Base-by-base conservation (phyloP, 2,329 filamentous ascomycete genomes). In the Daldinia sp. region DNA sequence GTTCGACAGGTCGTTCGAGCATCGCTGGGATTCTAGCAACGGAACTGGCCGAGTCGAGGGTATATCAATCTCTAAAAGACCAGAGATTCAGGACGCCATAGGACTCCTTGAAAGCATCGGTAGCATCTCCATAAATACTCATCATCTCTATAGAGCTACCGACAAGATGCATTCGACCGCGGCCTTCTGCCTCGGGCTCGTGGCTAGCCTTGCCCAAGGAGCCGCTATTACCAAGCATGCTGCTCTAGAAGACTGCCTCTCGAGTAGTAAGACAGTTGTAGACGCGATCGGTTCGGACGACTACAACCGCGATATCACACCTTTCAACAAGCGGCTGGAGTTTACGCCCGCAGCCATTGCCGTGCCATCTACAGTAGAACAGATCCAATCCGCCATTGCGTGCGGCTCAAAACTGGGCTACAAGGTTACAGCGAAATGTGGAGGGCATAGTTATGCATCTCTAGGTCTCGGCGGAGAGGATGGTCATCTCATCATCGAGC, bases 401-500 rank as follows among this genome's bases (percentile, higher is more conserved):
- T 85, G 83, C 71, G 83, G 82, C 41, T 73, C 73, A n/a, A 69
- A 80, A 64, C 73, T 77, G 23, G 75, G 76, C 7, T 76, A 83
- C 60, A 83, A 83, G 72, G 82, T 85, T 2, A 82, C 82, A 30
- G 80, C 83, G 18, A 82, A 82, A 69, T 78, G 79, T 39, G 84
- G 84, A 37, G 84, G 84, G n/a, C 84, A 86, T 71, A 84, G 82
- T 4, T 86, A 85, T 72, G 82, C 81, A 20, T 82, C 80, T 10
- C 81, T 80, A 67, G 82, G 81, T 58, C 79, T 82, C 6, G 82
- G 82, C 41, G 83, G 83, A 9, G 79, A 82, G 66, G 79, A 85
- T 61, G 84, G 83, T 1, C 78, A 79, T 61, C 79, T 85, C 65
- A 79, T 85, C 57, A 80, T 86, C 59, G 78, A 83, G 72, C 77